Evolutionary conservation across 345 rosid species (phyloP), one percentile per base, ranked within the genome.

Genomic region (Brassica juncea): DNA sequence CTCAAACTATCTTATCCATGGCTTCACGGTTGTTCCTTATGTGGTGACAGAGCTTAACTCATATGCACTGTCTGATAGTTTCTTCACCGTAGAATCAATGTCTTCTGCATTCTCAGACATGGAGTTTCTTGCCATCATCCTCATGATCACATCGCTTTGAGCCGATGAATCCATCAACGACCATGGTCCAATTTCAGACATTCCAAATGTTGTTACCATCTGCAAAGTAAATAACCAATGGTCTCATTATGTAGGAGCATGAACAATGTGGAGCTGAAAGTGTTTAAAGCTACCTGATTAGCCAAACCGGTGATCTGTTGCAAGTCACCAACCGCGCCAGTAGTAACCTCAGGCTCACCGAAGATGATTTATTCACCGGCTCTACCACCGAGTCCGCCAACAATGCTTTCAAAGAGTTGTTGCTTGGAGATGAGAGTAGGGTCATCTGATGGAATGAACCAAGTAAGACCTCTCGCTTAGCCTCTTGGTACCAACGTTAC

Each of bases 111-210:
- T 95, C 72, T 95, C 99, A 0, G 99, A 95, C 99, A 95, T 95
- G n/a, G 98, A 95, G 77, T 95, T 95, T 42, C 98, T 92, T 4
- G 99, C 98, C 99, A 95, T 95, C 98, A 95, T 95, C 82, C 99
- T 90, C 99, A 95, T 92, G 19, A 19, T 19, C 19, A 19, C 19
- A 19, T 19, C 19, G 19, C 19, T 19, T 19, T 19, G 19, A 19
- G 19, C 19, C 19, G 19, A 19, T 19, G 19, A 19, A 19, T 19
- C 19, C 19, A 19, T 19, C 19, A 19, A 19, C 19, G 19, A 19
- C 19, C 19, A 19, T 19, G 19, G 19, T 19, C 19, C 19, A 19
- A 19, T 19, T 19, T 19, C 19, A 19, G 19, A 19, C 19, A 19
- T 19, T 19, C 19, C 19, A 19, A 19, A 19, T 19, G 19, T 19